These are phyloP conservation scores for Santalum album DNA, from an alignment of 164 flowering plant species.

Conservation along the genomic window DNA sequence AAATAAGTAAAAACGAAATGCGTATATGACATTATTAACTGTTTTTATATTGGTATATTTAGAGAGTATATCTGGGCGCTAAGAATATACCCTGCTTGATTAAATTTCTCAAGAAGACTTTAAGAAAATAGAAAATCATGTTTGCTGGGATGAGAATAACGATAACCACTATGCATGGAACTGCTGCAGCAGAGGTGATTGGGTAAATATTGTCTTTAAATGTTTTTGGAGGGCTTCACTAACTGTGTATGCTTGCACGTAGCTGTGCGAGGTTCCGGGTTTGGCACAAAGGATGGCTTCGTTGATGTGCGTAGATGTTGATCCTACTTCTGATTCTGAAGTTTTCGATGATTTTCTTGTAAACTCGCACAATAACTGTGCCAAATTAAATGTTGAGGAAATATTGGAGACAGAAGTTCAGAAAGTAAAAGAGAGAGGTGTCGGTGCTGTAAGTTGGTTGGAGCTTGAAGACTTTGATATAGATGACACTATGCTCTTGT, in stretches of 20 bases:
- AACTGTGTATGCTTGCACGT: constrained; percentile 17
- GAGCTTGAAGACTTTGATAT: constrained; percentile 87
- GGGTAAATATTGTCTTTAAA: too few relatives aligned
- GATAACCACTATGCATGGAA: too few relatives aligned
- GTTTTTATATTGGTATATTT: too few relatives aligned
- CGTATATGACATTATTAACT: too few relatives aligned
- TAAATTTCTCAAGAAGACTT: too few relatives aligned
- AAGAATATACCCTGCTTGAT: too few relatives aligned
- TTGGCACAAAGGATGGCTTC: constrained; percentile 90
- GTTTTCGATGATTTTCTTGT: constrained; percentile 15
- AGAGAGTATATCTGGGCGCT: too few relatives aligned
- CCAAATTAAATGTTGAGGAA: constrained; percentile 24
- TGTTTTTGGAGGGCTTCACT: too few relatives aligned
- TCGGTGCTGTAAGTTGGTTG: constrained; percentile 54
- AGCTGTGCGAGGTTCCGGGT: constrained; percentile 84
- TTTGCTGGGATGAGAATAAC: too few relatives aligned
- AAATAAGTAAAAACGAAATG: too few relatives aligned
- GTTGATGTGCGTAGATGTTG: constrained; percentile 79
- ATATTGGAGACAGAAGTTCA: constrained; percentile 46
- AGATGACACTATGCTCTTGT: constrained; percentile 60
- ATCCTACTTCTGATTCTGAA: constrained; percentile 28
- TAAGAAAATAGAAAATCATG: too few relatives aligned
- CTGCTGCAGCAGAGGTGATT: too few relatives aligned
- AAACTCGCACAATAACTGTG: constrained; percentile 13
- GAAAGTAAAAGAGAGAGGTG: constrained; percentile 37